Evolutionary conservation across 139 green algal genomes (phyloP), one percentile per base, ranked within the genome.

Genomic region (Tetradesmus obliquus): DNA sequence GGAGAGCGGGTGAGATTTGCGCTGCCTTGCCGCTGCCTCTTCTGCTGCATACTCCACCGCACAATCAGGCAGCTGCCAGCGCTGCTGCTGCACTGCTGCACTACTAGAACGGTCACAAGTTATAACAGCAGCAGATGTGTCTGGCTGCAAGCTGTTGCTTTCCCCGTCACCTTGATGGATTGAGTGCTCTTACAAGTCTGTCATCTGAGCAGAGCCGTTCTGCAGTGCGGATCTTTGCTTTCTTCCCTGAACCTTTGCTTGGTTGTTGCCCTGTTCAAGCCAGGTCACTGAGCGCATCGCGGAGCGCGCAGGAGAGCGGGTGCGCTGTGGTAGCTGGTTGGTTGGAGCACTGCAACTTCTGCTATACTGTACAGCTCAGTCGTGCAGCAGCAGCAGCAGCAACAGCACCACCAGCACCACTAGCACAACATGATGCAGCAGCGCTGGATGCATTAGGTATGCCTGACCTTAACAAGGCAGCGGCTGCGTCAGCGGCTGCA

Each of bases 261-360:
- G 32, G 74, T 45, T 51, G 20, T 82, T 3, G 19, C 2, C 66
- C 66, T 76, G 4, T 76, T 76, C 2, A 15, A 8, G 3, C 6
- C 54, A 87, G 82, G 84, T 88, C 45, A 79, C 84, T 32, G 87
- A 91, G 72, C 62, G 87, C 13, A 71, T 91, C 20, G 87, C 87
- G 17, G 87, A 91, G 62, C 71, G 87, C 3, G 87, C 71, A 71
- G 87, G 87, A 3, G 87, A 91, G 58, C 84, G 84, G 20, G 80
- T 74, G 62, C 55, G 82, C 58, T 51, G 57, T 6, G 15, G 0
- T 2, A 82, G n/a, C 76, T 82, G 76, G 5, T 2, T 51, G 12
- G 76, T 55, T 81, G 22, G 0, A 7, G 71, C 0, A 0, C 32
- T 45, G 32, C 32, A 45, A 45, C 0, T 53, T 5, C 3, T 45